Evolutionary conservation across 1,284 basidiomycete species (phyloP).

Genomic region (Neonothopanus nambi): DNA sequence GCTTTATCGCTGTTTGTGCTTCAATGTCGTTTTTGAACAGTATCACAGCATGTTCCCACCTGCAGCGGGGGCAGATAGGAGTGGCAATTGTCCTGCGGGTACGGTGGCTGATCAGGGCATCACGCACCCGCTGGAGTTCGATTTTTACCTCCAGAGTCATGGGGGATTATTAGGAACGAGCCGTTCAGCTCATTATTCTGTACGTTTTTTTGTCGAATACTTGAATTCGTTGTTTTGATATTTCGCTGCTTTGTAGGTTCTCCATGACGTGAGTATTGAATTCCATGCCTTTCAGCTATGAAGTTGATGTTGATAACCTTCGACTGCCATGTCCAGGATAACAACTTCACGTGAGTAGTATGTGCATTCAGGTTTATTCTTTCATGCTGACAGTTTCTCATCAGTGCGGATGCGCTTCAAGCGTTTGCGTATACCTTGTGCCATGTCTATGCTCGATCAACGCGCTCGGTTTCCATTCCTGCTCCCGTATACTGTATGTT

Average conservation of each 20-base stretch:
- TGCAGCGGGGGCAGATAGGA: conserved; percentile 53
- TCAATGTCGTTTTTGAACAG: too few species aligned
- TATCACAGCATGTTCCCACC: not conserved
- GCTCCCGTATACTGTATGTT: conserved; percentile 80
- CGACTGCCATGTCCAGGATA: not conserved
- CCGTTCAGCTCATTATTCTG: conserved; percentile 67
- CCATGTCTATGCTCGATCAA: conserved; percentile 81
- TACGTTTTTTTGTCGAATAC: conserved; percentile 19
- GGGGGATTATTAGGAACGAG: conserved; percentile 69
- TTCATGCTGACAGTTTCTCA: conserved; percentile 14
- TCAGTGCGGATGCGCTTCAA: conserved; percentile 58
- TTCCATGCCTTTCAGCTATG: not conserved
- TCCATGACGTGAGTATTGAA: conserved; percentile 34
- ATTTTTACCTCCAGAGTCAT: conserved; percentile 77
- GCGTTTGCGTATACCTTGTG: conserved; percentile 74
- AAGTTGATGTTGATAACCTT: not conserved
- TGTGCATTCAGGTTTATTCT: too few species aligned
- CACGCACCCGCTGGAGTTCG: conserved; percentile 73
- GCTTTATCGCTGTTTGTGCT: not conserved
- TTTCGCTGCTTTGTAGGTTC: conserved; percentile 8
- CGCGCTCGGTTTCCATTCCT: conserved; percentile 81
- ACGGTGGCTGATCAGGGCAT: conserved; percentile 75
- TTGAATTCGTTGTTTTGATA: not conserved
- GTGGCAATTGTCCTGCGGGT: conserved; percentile 75
- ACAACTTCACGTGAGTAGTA: too few species aligned